Conservation (phyloP, 768 basidiomycete genomes). For the Leucocoprinus leucothites region DNA sequence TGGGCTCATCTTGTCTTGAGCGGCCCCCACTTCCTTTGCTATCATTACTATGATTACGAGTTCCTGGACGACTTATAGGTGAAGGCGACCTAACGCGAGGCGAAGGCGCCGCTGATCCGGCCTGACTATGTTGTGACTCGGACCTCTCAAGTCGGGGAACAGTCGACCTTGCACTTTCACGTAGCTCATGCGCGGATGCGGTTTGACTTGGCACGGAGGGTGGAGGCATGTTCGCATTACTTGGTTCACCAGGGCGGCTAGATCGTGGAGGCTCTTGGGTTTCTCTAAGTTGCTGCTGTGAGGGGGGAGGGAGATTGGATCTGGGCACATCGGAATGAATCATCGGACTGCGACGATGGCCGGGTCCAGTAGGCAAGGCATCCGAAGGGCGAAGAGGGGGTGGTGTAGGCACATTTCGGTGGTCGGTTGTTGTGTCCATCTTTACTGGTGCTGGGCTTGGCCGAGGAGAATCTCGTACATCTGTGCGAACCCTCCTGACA, state of each 20-base stretch:
- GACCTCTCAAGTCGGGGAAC: constrained; percentile 43
- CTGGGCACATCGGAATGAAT: constrained; percentile 5
- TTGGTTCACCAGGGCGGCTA: constrained; percentile 30
- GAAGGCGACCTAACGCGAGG: constrained; percentile 65
- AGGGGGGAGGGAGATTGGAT: constrained; percentile 6
- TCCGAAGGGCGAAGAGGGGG: constrained; percentile 13
- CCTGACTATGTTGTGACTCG: constrained; percentile 47
- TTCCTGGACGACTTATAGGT: constrained; percentile 62
- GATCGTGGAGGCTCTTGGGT: constrained; percentile 32
- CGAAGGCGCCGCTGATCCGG: constrained; percentile 52
- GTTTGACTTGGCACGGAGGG: constrained; percentile 79
- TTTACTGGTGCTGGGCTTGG: constrained; percentile 17
- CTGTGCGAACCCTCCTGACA: constrained; percentile 56
- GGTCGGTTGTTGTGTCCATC: constrained; percentile 12
- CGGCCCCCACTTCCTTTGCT: constrained; percentile 72
- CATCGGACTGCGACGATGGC: constrained; percentile 12
- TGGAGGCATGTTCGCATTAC: constrained; percentile 66
- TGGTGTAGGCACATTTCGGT: constrained; percentile 7
- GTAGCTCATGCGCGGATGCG: constrained; percentile 70
- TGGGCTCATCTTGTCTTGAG: constrained; percentile 53
- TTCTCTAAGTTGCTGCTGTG: constrained; percentile 11
- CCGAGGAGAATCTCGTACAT: constrained; percentile 33
- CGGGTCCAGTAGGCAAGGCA: constrained; percentile 7
- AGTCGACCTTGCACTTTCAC: constrained; percentile 75
- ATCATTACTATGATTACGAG: constrained; percentile 67